These are phyloP conservation scores for Rubia tinctorum DNA, from an alignment of 305 asterid species.

Conservation along the genomic window DNA sequence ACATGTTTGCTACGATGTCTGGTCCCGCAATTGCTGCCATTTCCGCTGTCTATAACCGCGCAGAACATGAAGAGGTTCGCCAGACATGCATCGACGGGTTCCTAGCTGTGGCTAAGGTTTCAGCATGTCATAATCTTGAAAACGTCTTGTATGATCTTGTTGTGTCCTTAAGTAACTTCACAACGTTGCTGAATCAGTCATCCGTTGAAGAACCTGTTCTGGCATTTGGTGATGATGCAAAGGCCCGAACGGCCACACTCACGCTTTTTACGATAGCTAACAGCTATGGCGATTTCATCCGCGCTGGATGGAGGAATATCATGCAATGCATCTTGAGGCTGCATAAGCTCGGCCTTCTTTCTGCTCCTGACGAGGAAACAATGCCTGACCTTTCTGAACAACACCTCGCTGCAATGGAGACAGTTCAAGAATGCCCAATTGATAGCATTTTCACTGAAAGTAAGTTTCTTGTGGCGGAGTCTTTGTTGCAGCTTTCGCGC, in stretches of 20 bases:
- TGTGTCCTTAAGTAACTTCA: conserved; percentile 89
- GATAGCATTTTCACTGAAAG: conserved; percentile 92
- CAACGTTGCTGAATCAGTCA: conserved; percentile 79
- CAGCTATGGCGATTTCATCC: conserved; percentile 79
- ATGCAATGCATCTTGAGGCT: conserved; percentile 83
- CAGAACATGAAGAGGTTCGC: conserved; percentile 87
- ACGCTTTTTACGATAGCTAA: conserved; percentile 88
- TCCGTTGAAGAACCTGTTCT: conserved; percentile 90
- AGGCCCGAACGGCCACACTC: conserved; percentile 91
- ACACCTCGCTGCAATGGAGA: conserved; percentile 56
- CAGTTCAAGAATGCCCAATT: conserved; percentile 85
- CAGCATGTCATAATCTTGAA: conserved; percentile 93
- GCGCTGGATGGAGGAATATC: conserved; percentile 94
- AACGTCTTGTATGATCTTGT: conserved; percentile 92
- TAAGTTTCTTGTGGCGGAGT: conserved; percentile 85
- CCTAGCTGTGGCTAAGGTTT: conserved; percentile 93
- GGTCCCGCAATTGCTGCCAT: conserved; percentile 98
- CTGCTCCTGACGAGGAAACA: conserved; percentile 95
- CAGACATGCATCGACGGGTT: conserved; percentile 97
- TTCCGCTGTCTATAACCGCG: conserved; percentile 89
- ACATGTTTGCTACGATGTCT: conserved; percentile 97
- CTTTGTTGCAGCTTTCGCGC: conserved; percentile 81
- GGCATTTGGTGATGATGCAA: conserved; percentile 90
- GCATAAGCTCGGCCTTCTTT: conserved; percentile 91
- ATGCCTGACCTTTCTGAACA: conserved; percentile 64